phyloP scores from a whole-genome alignment of 192 early-diverging fungal genomes.

The Gaertneriomyces sp. region DNA sequence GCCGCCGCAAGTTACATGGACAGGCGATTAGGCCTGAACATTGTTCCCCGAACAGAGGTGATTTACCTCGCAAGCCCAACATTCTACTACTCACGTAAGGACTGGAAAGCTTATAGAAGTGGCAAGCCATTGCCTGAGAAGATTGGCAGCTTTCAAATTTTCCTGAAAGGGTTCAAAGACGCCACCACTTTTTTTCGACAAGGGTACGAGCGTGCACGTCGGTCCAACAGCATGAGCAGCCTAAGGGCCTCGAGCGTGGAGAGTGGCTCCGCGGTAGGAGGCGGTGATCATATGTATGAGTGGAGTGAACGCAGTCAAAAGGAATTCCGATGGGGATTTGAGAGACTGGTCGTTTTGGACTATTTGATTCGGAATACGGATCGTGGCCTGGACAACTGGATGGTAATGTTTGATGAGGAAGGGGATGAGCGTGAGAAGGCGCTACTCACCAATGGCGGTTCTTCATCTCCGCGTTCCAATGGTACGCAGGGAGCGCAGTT shows the following conservation, averaged over 20 bases:
- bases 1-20: constrained; percentile 82
- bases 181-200: constrained; percentile 77
- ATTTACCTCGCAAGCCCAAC: constrained; percentile 65
- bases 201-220: constrained; percentile 44
- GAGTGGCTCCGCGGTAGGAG: background rate
- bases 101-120: constrained; percentile 42
- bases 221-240: background rate
- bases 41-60: constrained; percentile 82
- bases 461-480: too few relatives aligned
- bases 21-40: constrained; percentile 63
- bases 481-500: too few relatives aligned
- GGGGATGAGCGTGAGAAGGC: constrained; percentile 24
- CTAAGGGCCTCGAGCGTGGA: constrained; percentile 9
- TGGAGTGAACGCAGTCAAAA: constrained; percentile 42
- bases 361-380: constrained; percentile 91
- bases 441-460: too few relatives aligned
- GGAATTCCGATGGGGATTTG: constrained; percentile 65
- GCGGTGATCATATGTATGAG: constrained; percentile 28
- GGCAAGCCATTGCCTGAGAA: constrained; percentile 65
- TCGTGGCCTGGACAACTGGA: constrained; percentile 71
- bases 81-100: constrained; percentile 71
- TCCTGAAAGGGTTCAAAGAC: constrained; percentile 76
- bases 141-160: constrained; percentile 81
- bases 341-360: constrained; percentile 78
- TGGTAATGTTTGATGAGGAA: constrained; percentile 63